These are phyloP conservation scores for Strobilomyces dryophilus DNA, from an alignment of 768 basidiomycete genomes.

Conservation along the genomic window DNA sequence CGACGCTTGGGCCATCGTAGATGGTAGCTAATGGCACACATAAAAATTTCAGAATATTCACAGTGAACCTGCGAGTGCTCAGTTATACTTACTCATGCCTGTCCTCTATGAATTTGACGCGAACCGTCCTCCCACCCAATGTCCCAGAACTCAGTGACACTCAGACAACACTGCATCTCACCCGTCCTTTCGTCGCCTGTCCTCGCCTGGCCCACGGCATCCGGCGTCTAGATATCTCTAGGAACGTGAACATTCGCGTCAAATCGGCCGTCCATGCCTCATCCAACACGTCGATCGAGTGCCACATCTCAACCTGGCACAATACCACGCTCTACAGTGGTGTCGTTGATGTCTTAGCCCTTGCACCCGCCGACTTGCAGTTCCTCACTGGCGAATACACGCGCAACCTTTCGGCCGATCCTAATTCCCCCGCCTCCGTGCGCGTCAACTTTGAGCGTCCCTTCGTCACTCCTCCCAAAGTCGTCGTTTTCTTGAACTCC, in stretches of 20 bases:
- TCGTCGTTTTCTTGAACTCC: neutral
- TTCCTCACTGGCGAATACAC: slow-evolving; percentile 10
- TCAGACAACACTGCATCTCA: slow-evolving; percentile 3
- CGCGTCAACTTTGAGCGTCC: neutral
- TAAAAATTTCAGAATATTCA: no score
- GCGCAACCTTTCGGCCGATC: neutral
- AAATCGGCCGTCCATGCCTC: slow-evolving; percentile 1
- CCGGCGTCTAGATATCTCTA: neutral
- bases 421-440: slow-evolving; percentile 3
- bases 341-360: neutral
- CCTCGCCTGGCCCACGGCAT: slow-evolving; percentile 14
- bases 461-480: neutral
- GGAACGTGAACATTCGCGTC: slow-evolving; percentile 7
- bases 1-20: no score
- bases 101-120: slow-evolving; percentile 10
- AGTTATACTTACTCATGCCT: no score
- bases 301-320: neutral
- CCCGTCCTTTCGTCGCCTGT: slow-evolving; percentile 12
- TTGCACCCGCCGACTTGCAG: slow-evolving; percentile 7
- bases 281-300: slow-evolving; percentile 1
- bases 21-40: no score
- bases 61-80: no score
- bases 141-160: slow-evolving; percentile 9
- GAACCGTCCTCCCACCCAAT: neutral
- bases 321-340: slow-evolving; percentile 1